Evolutionary conservation across 2,329 filamentous ascomycete species (phyloP).

Genomic region (Fusarium subglutinans): DNA sequence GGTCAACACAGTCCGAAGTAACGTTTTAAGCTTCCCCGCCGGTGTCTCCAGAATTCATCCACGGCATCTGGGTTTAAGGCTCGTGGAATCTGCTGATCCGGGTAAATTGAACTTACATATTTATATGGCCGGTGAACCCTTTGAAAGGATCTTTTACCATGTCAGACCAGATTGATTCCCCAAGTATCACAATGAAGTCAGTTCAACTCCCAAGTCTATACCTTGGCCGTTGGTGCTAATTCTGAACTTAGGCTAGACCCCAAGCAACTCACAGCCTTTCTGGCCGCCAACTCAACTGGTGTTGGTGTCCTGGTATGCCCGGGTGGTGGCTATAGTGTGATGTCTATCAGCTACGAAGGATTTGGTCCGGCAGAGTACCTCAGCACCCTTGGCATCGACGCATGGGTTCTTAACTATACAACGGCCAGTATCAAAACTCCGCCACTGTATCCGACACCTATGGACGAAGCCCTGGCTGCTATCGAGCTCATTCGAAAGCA

Average conservation of each 20-base stretch:
- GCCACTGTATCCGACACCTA: constrained; percentile 21
- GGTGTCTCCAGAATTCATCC: background rate
- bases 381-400: constrained; percentile 29
- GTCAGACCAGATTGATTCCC: background rate
- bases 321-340: constrained; percentile 14
- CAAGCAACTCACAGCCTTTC: constrained; percentile 5
- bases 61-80: background rate
- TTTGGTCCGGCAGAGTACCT: constrained; percentile 16
- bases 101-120: background rate
- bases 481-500: constrained; percentile 16
- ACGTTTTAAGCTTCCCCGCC: constrained; percentile 5
- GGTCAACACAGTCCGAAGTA: background rate
- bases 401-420: constrained; percentile 30
- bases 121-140: background rate
- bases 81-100: background rate
- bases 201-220: fast-evolving
- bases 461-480: constrained; percentile 21
- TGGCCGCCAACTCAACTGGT: constrained; percentile 15
- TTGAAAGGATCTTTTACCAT: background rate
- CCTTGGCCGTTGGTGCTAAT: background rate
- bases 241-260: background rate
- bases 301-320: constrained; percentile 26
- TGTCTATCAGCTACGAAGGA: constrained; percentile 24
- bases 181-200: constrained; percentile 6
- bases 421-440: constrained; percentile 15